Conservation (phyloP, 192 early-diverging fungal genomes). For the Backusella parvicylindrica region DNA sequence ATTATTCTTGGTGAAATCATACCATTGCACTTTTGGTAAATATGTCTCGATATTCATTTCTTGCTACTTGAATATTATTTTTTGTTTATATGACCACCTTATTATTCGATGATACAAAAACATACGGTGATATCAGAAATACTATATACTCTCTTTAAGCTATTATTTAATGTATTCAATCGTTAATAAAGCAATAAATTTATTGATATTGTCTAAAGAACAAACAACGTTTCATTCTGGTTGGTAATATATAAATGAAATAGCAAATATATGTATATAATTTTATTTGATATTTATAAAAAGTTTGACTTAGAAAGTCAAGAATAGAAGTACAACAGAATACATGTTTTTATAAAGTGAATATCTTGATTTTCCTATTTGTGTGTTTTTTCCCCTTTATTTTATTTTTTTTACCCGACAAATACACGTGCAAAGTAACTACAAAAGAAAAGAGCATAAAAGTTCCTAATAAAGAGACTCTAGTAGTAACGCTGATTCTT, state of each 20-base stretch:
- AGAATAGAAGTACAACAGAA: neutral
- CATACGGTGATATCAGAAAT: neutral
- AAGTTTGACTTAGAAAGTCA: neutral
- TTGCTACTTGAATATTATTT: neutral
- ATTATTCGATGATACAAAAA: neutral
- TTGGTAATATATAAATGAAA: neutral
- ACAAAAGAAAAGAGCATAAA: neutral
- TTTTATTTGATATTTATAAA: constrained; percentile 1
- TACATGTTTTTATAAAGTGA: neutral
- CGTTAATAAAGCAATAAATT: no score
- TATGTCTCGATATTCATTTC: neutral
- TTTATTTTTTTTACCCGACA: neutral
- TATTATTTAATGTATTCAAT: neutral
- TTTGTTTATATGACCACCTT: neutral
- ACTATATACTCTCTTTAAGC: neutral
- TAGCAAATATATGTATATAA: neutral
- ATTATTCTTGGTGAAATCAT: neutral
- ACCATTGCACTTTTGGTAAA: neutral
- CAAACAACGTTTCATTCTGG: neutral
- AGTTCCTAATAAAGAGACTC: neutral
- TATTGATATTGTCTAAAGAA: neutral
- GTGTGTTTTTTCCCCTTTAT: neutral
- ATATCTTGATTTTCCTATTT: neutral
- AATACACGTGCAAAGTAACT: neutral
- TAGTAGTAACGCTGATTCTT: neutral